These are phyloP conservation scores for Pythium phragmitis DNA, from an alignment of 352 stramenopile genomes.

Conservation along the genomic window DNA sequence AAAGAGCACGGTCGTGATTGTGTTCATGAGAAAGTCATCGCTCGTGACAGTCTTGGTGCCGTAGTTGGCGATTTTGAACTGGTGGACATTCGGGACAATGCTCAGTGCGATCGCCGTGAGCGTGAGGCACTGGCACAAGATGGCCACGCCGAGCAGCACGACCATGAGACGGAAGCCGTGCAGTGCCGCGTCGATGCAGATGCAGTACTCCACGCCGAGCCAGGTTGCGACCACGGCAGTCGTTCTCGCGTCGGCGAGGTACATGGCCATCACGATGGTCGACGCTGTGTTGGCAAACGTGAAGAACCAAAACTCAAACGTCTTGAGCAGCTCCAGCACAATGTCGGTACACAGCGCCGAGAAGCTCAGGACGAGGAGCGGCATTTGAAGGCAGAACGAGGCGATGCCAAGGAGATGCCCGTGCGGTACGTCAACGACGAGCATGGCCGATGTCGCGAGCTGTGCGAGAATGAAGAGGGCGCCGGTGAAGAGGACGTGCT, in stretches of 20 bases:
- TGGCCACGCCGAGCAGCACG: slow-evolving; percentile 2
- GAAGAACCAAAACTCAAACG: slow-evolving; percentile 24
- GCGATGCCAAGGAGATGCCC: not conserved
- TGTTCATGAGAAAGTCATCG: slow-evolving; percentile 27
- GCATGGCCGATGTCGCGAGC: not conserved
- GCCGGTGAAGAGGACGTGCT: not conserved
- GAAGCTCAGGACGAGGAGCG: slow-evolving; percentile 1
- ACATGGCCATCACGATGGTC: slow-evolving; percentile 10
- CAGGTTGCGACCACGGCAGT: slow-evolving; percentile 10
- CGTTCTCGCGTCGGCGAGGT: slow-evolving; percentile 13
- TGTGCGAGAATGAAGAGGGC: not conserved
- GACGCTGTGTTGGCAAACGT: slow-evolving; percentile 18
- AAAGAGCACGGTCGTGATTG: slow-evolving; percentile 6
- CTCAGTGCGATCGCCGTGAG: slow-evolving; percentile 7
- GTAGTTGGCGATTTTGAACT: slow-evolving; percentile 23
- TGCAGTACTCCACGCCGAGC: slow-evolving; percentile 22
- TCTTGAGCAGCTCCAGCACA: slow-evolving; percentile 2
- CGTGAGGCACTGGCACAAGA: slow-evolving; percentile 4
- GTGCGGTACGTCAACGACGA: not conserved
- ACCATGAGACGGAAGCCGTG: slow-evolving; percentile 11
- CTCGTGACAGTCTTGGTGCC: slow-evolving; percentile 1
- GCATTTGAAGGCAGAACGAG: not conserved
- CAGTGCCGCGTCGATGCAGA: slow-evolving; percentile 19
- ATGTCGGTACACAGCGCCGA: not conserved
- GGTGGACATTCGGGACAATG: not conserved